These are phyloP conservation scores for Tylopilus felleus DNA, from an alignment of 768 basidiomycete species.

Conservation along the genomic window DNA sequence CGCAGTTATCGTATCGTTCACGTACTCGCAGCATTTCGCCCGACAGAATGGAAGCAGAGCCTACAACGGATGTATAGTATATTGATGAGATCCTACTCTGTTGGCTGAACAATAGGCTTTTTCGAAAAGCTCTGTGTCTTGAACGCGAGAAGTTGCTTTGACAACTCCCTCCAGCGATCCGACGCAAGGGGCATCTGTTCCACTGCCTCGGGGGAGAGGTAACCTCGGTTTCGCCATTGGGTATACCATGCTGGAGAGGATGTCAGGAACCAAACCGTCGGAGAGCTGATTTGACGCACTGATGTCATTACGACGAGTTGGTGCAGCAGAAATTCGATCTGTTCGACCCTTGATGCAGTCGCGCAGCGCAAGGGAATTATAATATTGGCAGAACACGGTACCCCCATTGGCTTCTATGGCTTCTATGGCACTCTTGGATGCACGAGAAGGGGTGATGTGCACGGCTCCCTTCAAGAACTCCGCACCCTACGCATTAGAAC, in stretches of 20 bases:
- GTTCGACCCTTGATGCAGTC: conserved; percentile 72
- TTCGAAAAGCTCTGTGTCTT: conserved; percentile 31
- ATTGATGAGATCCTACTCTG: conserved; percentile 7
- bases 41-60: conserved; percentile 48
- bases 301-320: conserved; percentile 84
- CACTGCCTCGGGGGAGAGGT: conserved; percentile 60
- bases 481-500: conserved; percentile 47
- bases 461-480: conserved; percentile 66
- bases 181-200: conserved; percentile 59
- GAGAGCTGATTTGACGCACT: conserved; percentile 43
- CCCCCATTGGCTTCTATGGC: conserved; percentile 84
- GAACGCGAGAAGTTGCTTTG: conserved; percentile 59
- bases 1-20: conserved; percentile 45
- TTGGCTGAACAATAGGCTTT: conserved; percentile 19
- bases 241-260: conserved; percentile 69
- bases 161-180: conserved; percentile 66
- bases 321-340: conserved; percentile 71
- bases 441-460: conserved; percentile 79
- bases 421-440: conserved; percentile 79
- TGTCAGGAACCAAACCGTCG: conserved; percentile 1
- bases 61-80: conserved; percentile 14
- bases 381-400: conserved; percentile 84
- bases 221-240: conserved; percentile 69
- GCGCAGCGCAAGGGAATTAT: conserved; percentile 80
- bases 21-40: conserved; percentile 59